These are phyloP conservation scores for Xerocomus minutiporus DNA, from an alignment of 1,284 basidiomycete genomes.

Conservation along the genomic window DNA sequence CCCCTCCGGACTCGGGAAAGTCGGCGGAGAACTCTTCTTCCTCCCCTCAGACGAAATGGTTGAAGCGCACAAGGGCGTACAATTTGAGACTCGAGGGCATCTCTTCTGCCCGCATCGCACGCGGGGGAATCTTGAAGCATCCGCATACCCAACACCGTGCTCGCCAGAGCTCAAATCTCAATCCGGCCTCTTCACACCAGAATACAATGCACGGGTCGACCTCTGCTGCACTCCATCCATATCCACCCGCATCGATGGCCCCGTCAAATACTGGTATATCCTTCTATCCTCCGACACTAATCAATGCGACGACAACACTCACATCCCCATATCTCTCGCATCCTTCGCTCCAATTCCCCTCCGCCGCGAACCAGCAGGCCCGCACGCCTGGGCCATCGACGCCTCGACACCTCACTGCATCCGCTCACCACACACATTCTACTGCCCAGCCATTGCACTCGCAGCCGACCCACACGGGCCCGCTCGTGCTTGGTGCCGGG, in stretches of 20 bases:
- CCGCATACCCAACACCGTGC: conserved; percentile 25
- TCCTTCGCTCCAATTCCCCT: conserved; percentile 27
- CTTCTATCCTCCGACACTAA: conserved; percentile 29
- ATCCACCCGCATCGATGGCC: conserved; percentile 11
- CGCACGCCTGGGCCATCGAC: conserved; percentile 14
- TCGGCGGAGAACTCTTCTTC: conserved; percentile 20
- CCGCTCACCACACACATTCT: conserved; percentile 13
- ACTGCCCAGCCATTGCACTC: conserved; percentile 13
- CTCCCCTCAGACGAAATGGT: conserved; percentile 35
- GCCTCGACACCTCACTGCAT: conserved; percentile 12
- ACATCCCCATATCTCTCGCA: conserved; percentile 31
- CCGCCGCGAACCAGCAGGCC: conserved; percentile 13
- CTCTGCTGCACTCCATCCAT: conserved; percentile 21
- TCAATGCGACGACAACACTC: conserved; percentile 21
- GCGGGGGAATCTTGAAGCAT: conserved; percentile 29
- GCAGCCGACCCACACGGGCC: conserved; percentile 18
- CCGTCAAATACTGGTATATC: conserved; percentile 16
- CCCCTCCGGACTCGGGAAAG: conserved; percentile 22
- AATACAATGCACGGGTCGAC: conserved; percentile 10
- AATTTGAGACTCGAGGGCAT: conserved; percentile 46
- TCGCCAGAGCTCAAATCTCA: conserved; percentile 31
- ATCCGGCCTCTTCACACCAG: conserved; percentile 22
- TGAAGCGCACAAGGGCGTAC: conserved; percentile 45
- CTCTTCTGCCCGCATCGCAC: conserved; percentile 27
- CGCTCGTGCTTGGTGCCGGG: conserved; percentile 27